Evolutionary conservation across 805 yeast genomes (phyloP), one percentile per base, ranked within the genome.

Genomic region (Myxozyma vanderwaltii): DNA sequence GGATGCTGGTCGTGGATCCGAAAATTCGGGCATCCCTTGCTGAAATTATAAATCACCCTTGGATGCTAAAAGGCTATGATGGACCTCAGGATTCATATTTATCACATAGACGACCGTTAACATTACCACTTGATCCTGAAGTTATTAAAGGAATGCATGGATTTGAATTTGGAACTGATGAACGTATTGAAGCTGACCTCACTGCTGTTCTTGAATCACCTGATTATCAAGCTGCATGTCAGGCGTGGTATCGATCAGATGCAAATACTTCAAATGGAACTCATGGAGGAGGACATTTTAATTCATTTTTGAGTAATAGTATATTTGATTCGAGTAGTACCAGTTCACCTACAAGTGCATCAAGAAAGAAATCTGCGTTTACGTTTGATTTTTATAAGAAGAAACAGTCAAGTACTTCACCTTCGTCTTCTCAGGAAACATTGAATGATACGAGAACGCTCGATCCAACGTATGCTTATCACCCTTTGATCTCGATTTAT

Each of bases 1-100:
- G 91, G 67, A 94, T 94, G 97, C 79, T 94, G 58, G 96, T 91
- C 29, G 98, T 94, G 3, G 89, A 90, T 68, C 96, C 97, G 5
- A 71, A 76, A 5, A 84, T 84, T 61, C 84, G 99, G 70, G 96
- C 96, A 0, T 74, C 86, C 0, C 77, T 94, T 58, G 78, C 79
- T 53, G 96, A 91, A 71, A 88, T 94, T 6, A 79, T 88, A 66
- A 79, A 81, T 57, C 98, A 94, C 69, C 96, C 96, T 1, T 94
- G 99, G 99, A 89, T 94, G 92, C 80, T 80, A 56, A 85, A 85
- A 71, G 97, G 97, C 36, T 91, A 82, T 70, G 96, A 90, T 56
- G 81, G 81, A 36, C 81, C 86, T 0, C 86, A 88, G 0, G 80
- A 84, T 10, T 83, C 84, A 45, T 86, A 85, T 70, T 74, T 94